Conservation (phyloP, 768 basidiomycete genomes). For the Tylopilus plumbeoviolaceoides region DNA sequence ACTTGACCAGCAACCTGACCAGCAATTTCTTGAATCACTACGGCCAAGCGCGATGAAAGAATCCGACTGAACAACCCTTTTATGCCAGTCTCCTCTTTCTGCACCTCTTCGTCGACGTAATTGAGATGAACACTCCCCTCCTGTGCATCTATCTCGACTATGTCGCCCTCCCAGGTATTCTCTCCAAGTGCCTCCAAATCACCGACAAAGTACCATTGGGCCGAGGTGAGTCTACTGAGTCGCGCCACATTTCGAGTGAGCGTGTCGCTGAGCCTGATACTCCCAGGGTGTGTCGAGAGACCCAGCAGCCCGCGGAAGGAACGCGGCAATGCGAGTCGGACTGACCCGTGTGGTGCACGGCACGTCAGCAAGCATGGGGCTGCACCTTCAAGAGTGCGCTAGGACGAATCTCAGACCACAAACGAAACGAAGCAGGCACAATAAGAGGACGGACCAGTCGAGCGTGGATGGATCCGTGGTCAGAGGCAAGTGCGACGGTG, state of each 20-base stretch:
- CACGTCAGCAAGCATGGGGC: background rate
- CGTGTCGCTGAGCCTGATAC: constrained; percentile 3
- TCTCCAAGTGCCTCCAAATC: no score
- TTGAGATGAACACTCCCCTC: no score
- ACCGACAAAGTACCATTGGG: background rate
- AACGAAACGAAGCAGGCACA: background rate
- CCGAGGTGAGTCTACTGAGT: constrained; percentile 15
- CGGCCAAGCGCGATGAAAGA: no score
- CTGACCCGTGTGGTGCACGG: background rate
- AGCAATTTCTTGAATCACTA: no score
- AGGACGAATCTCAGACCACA: background rate
- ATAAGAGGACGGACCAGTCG: background rate
- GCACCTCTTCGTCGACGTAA: no score
- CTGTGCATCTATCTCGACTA: no score
- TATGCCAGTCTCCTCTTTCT: no score
- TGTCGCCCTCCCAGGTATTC: no score
- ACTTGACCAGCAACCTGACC: no score
- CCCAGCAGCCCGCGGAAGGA: background rate
- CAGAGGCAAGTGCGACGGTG: constrained; percentile 12
- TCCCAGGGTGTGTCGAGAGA: constrained; percentile 14
- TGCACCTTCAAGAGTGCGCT: background rate
- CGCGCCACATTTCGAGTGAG: constrained; percentile 12
- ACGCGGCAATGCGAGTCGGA: background rate
- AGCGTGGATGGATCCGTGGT: background rate
- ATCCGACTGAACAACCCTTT: no score